A percentile compares a stretch with the other conserved stretches of the same genome.
These are phyloP conservation scores for Microsporum canis DNA, from an alignment of 2,329 filamentous ascomycete species.

Conservation along the genomic window DNA sequence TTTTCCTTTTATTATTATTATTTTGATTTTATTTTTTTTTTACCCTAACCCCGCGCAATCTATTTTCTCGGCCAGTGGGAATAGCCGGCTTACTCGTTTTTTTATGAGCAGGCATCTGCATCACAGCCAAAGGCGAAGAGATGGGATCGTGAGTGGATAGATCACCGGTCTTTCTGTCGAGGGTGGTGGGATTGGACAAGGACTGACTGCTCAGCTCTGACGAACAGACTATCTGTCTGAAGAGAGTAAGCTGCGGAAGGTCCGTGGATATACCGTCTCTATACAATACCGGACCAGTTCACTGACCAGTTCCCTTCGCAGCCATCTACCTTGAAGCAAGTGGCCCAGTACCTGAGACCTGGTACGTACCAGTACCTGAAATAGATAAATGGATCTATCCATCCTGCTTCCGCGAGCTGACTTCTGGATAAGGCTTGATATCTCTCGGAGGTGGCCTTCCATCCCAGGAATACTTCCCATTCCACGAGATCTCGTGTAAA, in stretches of 20 bases:
- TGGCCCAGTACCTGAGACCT: slow-evolving; percentile 66
- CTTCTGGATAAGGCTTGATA: slow-evolving; percentile 49
- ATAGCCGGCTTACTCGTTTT: background rate
- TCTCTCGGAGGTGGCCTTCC: slow-evolving; percentile 88
- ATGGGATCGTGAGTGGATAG: slow-evolving; percentile 58
- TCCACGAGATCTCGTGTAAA: slow-evolving; percentile 64
- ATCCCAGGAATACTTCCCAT: slow-evolving; percentile 83
- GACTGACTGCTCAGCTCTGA: background rate
- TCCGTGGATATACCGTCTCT: slow-evolving; percentile 7
- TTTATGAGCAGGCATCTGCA: slow-evolving; percentile 25
- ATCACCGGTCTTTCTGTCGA: background rate
- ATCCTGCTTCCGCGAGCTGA: background rate
- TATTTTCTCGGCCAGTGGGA: slow-evolving; percentile 4
- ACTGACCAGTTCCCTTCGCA: slow-evolving; percentile 20
- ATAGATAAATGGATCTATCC: too few relatives aligned
- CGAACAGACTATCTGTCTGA: slow-evolving; percentile 44
- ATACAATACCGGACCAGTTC: background rate
- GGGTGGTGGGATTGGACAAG: background rate
- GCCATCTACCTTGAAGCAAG: slow-evolving; percentile 67
- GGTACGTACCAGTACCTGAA: slow-evolving; percentile 28
- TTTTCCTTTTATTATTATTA: background rate
- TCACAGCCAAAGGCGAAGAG: slow-evolving; percentile 65
- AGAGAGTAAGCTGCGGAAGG: slow-evolving; percentile 47
- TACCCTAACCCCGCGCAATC: background rate
- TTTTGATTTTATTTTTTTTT: slow-evolving; percentile 5